Conservation (phyloP, 2,329 filamentous ascomycete genomes). For the Dactylellina cionopaga region DNA sequence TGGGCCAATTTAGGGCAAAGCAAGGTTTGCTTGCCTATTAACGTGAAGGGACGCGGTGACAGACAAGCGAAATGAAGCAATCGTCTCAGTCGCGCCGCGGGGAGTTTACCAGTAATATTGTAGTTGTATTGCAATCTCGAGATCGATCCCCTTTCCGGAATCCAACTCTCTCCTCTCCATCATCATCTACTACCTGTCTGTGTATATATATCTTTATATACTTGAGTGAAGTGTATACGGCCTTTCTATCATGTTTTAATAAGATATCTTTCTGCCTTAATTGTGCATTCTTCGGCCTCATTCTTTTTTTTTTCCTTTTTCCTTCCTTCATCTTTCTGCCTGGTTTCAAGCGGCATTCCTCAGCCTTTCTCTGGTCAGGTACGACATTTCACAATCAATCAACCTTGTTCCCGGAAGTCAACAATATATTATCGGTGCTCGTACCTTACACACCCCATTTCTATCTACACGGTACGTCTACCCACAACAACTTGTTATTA, state of each 20-base stretch:
- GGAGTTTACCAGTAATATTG: too few species aligned
- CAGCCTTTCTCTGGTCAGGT: neutral
- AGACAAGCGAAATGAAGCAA: neutral
- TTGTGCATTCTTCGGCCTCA: neutral
- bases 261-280: neutral
- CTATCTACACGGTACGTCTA: neutral
- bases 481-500: neutral
- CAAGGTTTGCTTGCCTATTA: neutral
- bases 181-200: too few species aligned
- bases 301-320: neutral
- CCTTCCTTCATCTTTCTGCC: neutral
- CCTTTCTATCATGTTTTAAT: slow-evolving; percentile 7
- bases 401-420: neutral
- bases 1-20: slow-evolving; percentile 2
- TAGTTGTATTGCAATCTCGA: neutral
- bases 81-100: slow-evolving; percentile 6
- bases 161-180: too few species aligned
- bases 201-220: too few species aligned
- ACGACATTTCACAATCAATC: too few species aligned
- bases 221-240: too few species aligned
- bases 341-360: neutral
- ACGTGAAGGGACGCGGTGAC: neutral
- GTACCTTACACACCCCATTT: too few species aligned
- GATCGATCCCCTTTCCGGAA: neutral
- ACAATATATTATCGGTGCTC: too few species aligned